These are phyloP conservation scores for Castanea mollissima DNA, from an alignment of 306 rosid species.

Conservation along the genomic window DNA sequence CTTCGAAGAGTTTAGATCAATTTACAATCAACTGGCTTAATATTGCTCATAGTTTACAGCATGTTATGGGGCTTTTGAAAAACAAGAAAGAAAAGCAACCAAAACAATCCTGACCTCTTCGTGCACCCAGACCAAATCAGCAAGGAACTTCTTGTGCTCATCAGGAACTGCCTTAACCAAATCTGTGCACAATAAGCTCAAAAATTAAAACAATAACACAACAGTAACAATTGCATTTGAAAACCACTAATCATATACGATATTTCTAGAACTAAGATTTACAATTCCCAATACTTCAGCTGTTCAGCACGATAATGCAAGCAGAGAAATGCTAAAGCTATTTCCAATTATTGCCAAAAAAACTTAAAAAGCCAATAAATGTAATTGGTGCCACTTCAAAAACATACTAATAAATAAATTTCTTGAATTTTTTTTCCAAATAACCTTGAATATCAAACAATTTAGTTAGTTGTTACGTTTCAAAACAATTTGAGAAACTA, in stretches of 20 bases:
- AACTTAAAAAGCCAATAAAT: too few relatives aligned
- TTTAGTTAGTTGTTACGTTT: too few relatives aligned
- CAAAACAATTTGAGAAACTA: too few relatives aligned
- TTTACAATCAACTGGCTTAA: conserved; percentile 15
- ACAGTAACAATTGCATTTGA: neutral
- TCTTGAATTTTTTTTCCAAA: too few relatives aligned
- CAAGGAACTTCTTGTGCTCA: conserved; percentile 86
- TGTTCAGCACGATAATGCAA: neutral
- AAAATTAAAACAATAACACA: neutral
- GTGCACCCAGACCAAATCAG: conserved; percentile 85
- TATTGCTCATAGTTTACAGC: neutral
- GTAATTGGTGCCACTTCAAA: too few relatives aligned
- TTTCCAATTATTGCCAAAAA: too few relatives aligned
- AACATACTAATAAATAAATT: too few relatives aligned
- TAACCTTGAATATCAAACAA: too few relatives aligned
- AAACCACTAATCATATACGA: neutral
- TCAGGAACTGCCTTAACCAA: conserved; percentile 89
- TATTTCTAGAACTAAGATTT: neutral
- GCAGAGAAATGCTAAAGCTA: neutral
- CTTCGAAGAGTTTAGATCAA: conserved; percentile 12
- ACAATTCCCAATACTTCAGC: neutral
- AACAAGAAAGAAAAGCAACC: conserved; percentile 6
- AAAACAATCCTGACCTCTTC: conserved; percentile 65
- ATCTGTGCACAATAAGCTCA: conserved; percentile 45
- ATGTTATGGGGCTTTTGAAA: neutral